A percentile compares a stretch with the other conserved stretches of the same genome.
Evolutionary conservation across 495 filamentous ascomycete species (phyloP).

Genomic region (Margaritispora aquatica): DNA sequence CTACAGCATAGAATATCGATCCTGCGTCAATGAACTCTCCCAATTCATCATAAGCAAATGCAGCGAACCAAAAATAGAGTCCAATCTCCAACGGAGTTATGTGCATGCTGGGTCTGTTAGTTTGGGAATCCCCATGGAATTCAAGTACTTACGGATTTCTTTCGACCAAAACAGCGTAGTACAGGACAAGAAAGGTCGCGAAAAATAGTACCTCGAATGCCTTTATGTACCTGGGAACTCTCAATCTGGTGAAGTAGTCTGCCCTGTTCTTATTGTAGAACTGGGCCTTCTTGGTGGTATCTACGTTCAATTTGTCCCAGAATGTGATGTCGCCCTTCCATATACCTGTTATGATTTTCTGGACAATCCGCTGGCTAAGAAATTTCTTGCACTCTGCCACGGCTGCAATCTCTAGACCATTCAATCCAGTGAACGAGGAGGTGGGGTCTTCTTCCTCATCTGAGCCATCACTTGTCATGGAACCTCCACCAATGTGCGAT

Average conservation of each 20-base stretch:
- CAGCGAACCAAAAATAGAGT: slow-evolving; percentile 66
- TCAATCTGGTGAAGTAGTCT: slow-evolving; percentile 77
- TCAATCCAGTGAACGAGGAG: slow-evolving; percentile 66
- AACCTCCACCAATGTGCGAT: slow-evolving; percentile 13
- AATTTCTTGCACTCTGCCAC: slow-evolving; percentile 89
- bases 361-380: slow-evolving; percentile 76
- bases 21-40: slow-evolving; percentile 80
- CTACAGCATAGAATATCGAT: slow-evolving; percentile 73
- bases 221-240: slow-evolving; percentile 90
- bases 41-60: slow-evolving; percentile 84
- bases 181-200: slow-evolving; percentile 68
- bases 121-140: neutral
- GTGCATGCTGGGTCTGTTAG: slow-evolving; percentile 20
- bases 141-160: slow-evolving; percentile 32
- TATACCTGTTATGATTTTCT: slow-evolving; percentile 81
- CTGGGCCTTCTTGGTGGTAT: slow-evolving; percentile 73
- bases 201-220: slow-evolving; percentile 87
- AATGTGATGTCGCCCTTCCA: slow-evolving; percentile 92
- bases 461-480: slow-evolving; percentile 7
- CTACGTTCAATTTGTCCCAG: slow-evolving; percentile 75
- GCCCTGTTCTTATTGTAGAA: slow-evolving; percentile 70
- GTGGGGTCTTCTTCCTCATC: slow-evolving; percentile 50
- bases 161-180: slow-evolving; percentile 74
- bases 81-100: slow-evolving; percentile 47
- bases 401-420: slow-evolving; percentile 84